Conservation (phyloP, 2,329 filamentous ascomycete genomes). For the Epichloe sylvatica region DNA sequence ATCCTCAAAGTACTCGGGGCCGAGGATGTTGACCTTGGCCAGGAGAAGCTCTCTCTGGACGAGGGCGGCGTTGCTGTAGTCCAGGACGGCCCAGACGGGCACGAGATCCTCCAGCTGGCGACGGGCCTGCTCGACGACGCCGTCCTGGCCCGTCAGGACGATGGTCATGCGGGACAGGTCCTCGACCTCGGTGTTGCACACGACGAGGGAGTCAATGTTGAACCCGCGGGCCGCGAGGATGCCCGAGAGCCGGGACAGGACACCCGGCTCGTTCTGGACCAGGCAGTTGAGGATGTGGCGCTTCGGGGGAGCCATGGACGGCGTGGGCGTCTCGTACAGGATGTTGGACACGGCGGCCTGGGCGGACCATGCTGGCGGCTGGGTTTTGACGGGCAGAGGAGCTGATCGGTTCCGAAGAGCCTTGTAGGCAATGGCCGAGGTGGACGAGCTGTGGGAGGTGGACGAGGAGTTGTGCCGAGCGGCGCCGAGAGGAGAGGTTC, state of each 20-base stretch:
- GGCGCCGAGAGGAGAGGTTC: constrained; percentile 15
- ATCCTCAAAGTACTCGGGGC: constrained; percentile 97
- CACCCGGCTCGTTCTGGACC: constrained; percentile 96
- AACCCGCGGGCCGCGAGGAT: constrained; percentile 93
- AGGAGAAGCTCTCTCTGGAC: constrained; percentile 92
- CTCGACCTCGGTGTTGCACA: constrained; percentile 94
- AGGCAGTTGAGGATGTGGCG: constrained; percentile 95
- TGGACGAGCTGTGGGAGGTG: constrained; percentile 55
- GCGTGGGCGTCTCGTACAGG: constrained; percentile 90
- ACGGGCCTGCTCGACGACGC: constrained; percentile 91
- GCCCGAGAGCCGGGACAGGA: constrained; percentile 88
- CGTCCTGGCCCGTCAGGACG: constrained; percentile 88
- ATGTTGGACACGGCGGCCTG: constrained; percentile 95
- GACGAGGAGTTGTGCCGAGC: constrained; percentile 27
- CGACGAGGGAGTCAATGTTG: constrained; percentile 97
- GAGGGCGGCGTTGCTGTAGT: constrained; percentile 84
- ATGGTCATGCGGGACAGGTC: constrained; percentile 98
- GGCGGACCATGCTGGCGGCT: constrained; percentile 70
- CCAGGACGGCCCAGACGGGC: constrained; percentile 93
- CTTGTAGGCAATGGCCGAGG: constrained; percentile 93
- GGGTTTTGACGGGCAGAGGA: constrained; percentile 64
- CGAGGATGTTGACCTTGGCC: constrained; percentile 91
- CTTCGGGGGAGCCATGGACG: constrained; percentile 76
- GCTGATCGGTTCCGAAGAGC: constrained; percentile 82
- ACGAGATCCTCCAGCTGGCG: constrained; percentile 93